Conservation (phyloP, 2,329 filamentous ascomycete genomes). For the Neonectria punicea region DNA sequence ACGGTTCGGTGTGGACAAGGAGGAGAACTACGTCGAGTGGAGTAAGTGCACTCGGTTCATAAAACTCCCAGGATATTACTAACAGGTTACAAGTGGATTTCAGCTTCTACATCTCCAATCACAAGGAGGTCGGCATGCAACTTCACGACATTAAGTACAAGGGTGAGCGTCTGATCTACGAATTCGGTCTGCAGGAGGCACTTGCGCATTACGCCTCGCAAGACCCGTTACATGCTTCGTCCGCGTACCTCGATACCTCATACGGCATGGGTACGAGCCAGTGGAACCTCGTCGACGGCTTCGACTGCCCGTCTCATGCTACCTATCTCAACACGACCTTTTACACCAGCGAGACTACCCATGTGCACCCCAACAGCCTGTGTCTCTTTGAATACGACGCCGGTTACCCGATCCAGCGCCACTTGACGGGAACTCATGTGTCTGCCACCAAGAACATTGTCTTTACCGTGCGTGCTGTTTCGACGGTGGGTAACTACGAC, state of each 20-base stretch:
- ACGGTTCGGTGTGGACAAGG: constrained; percentile 21
- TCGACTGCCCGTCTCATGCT: constrained; percentile 26
- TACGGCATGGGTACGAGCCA: constrained; percentile 25
- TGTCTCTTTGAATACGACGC: constrained; percentile 26
- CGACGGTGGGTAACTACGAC: constrained; percentile 66
- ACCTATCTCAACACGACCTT: constrained; percentile 24
- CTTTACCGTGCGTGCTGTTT: constrained; percentile 53
- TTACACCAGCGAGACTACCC: background rate
- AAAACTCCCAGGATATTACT: background rate
- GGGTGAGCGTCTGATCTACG: constrained; percentile 25
- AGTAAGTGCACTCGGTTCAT: constrained; percentile 1
- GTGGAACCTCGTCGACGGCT: constrained; percentile 21
- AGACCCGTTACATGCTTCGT: constrained; percentile 21
- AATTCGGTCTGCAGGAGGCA: constrained; percentile 24
- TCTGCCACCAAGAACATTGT: constrained; percentile 58
- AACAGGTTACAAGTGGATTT: constrained; percentile 46
- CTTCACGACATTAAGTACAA: constrained; percentile 27
- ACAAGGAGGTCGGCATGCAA: constrained; percentile 25
- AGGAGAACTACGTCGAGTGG: constrained; percentile 31
- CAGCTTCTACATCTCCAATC: background rate
- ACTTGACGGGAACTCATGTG: constrained; percentile 54
- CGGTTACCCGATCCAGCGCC: constrained; percentile 38
- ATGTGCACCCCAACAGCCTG: constrained; percentile 16
- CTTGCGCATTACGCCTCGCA: constrained; percentile 25
- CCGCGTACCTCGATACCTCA: constrained; percentile 22